Base-by-base conservation (phyloP, 371 early-diverging fungal genomes). In the Mucor piriformis region DNA sequence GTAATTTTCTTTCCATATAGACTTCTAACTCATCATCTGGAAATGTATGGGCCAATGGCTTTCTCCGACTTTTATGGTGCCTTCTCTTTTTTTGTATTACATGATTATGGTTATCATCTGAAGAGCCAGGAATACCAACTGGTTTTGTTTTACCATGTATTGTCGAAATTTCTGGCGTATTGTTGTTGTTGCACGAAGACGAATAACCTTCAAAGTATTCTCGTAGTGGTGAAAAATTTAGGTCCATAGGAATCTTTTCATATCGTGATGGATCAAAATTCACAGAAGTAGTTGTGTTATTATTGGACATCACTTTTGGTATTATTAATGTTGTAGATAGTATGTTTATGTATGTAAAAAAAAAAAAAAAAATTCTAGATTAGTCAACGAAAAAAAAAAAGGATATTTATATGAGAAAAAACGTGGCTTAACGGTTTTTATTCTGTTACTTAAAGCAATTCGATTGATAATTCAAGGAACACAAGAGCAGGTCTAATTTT, bases 231-330 rank as follows among this genome's bases (percentile, higher is more conserved):
- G 54, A 54, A 32, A 20, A 18, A 12, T 25, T 54, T 16, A 54
- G 32, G 13, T 54, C 54, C 42, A 54, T 40, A 29, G 54, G 54
- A 16, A 54, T 42, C 12, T 42, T 40, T 29, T 42, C 40, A 16
- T 54, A 54, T 13, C 40, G 54, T 3, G 27, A 27, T 16, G 29
- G 29, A 18, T 27, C 32, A 13, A 40, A 29, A 5, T 27, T 43
- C 32, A n/a, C 33, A 18, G 49, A 51, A 50, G 50, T 5, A 6
- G 42, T 18, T 5, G 5, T n/a, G 4, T 20, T n/a, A 10, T 18
- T 42, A 20, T 42, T 10, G 4, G 18, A 8, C 42, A 42, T 42
- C 18, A 8, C 18, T 42, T n/a, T 16, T 18, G 6, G 15, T 6
- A 3, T 38, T 4, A 6, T n/a, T 15, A 15, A 38, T 38, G 38